Percentiles rank a stretch among this genome's conserved stretches.
Conservation (phyloP, 1,284 basidiomycete species). For the Heterobasidion annosum region DNA sequence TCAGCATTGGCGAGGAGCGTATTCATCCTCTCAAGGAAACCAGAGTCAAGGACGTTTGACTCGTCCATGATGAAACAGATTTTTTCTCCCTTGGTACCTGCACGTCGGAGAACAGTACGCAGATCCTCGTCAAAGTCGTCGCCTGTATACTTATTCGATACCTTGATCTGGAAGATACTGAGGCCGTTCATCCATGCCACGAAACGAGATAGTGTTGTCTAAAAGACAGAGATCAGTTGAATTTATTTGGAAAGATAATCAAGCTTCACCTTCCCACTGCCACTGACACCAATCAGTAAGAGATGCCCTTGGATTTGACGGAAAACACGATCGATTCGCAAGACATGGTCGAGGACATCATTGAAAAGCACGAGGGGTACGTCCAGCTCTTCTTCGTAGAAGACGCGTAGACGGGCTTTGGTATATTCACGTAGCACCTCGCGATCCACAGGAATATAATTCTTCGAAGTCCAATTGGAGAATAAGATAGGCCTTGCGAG, state of each 20-base stretch:
- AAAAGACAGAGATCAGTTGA: constrained; percentile 7
- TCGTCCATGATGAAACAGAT: constrained; percentile 99
- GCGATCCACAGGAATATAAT: constrained; percentile 93
- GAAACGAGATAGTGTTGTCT: constrained; percentile 97
- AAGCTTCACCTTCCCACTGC: constrained; percentile 83
- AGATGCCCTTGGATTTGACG: constrained; percentile 96
- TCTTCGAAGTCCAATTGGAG: constrained; percentile 99
- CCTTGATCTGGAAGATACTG: constrained; percentile 98
- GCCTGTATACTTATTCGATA: constrained; percentile 97
- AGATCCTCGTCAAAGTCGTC: constrained; percentile 99
- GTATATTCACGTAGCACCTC: constrained; percentile 93
- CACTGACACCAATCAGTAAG: constrained; percentile 94
- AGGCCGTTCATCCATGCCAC: constrained; percentile 99
- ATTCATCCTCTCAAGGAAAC: constrained; percentile 99
- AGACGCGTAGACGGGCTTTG: constrained; percentile 90
- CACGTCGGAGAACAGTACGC: constrained; percentile 84
- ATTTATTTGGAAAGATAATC: background rate
- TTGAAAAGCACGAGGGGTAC: constrained; percentile 99
- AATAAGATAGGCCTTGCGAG: constrained; percentile 89
- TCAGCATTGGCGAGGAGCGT: constrained; percentile 99
- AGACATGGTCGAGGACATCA: constrained; percentile 94
- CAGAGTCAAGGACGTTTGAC: constrained; percentile 96
- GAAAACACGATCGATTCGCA: constrained; percentile 98
- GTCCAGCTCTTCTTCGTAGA: constrained; percentile 97
- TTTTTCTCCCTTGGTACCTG: constrained; percentile 98